Evolutionary conservation across 2,329 filamentous ascomycete species (phyloP).

Genomic region (Clonostachys rhizophaga): DNA sequence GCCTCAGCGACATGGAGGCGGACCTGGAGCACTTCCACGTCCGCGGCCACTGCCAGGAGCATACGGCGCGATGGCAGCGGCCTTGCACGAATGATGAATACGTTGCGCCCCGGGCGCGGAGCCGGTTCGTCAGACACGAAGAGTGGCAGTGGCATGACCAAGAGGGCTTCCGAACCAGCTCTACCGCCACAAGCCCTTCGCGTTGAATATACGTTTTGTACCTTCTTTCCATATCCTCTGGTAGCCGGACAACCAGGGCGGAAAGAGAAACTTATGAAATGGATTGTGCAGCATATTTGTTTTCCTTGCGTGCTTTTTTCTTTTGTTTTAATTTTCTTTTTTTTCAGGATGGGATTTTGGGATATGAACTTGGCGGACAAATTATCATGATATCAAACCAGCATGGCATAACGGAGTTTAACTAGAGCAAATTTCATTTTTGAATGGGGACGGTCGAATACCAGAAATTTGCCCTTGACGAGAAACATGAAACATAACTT

Average conservation of each 20-base stretch:
- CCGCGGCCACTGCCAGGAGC: conserved; percentile 3
- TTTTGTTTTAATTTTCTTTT: no score
- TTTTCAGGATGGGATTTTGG: no score
- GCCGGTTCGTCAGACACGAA: not conserved
- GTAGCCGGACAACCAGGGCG: conserved; percentile 5
- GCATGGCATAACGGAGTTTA: no score
- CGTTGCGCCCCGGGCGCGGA: conserved; percentile 3
- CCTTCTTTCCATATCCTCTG: conserved; percentile 7
- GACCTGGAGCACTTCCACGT: conserved; percentile 36
- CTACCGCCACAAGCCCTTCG: conserved; percentile 2
- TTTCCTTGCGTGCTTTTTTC: no score
- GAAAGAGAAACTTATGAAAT: no score
- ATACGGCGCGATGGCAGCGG: not conserved
- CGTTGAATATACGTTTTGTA: not conserved
- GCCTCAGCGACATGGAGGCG: conserved; percentile 56
- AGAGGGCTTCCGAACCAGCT: conserved; percentile 21
- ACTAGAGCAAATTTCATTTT: no score
- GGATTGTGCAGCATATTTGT: no score
- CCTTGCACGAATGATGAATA: conserved; percentile 3
- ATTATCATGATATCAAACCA: no score
- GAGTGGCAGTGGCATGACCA: conserved; percentile 26
- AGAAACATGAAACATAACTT: no score
- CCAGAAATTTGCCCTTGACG: no score
- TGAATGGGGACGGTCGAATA: no score
- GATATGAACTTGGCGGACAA: no score